Evolutionary conservation across 495 filamentous ascomycete species (phyloP).

Genomic region (Cercophora scortea): DNA sequence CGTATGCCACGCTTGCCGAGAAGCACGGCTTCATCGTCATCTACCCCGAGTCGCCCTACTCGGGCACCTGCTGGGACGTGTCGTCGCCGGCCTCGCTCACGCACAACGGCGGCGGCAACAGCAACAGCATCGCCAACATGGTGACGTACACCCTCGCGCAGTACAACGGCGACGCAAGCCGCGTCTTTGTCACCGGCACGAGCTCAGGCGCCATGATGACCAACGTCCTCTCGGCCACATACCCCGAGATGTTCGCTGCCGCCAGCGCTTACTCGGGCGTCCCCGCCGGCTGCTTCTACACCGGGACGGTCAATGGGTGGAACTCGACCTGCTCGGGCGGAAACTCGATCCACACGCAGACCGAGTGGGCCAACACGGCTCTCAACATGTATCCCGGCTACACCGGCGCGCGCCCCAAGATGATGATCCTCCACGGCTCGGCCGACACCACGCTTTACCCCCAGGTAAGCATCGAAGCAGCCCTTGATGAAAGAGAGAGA

Average conservation of each 20-base stretch:
- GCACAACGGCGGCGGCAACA: conserved; percentile 52
- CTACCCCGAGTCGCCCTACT: conserved; percentile 43
- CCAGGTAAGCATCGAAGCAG: no score
- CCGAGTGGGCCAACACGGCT: conserved; percentile 37
- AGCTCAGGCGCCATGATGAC: conserved; percentile 45
- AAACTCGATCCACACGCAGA: conserved; percentile 27
- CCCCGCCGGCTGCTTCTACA: conserved; percentile 51
- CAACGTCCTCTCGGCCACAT: conserved; percentile 51
- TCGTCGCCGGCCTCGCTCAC: conserved; percentile 44
- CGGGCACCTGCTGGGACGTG: conserved; percentile 54
- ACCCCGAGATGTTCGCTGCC: conserved; percentile 49
- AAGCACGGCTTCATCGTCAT: conserved; percentile 50
- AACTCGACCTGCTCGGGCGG: conserved; percentile 37
- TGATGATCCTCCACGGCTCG: conserved; percentile 49
- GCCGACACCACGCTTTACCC: conserved; percentile 39
- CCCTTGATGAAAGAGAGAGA: no score
- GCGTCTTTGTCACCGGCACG: conserved; percentile 45
- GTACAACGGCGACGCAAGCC: conserved; percentile 40
- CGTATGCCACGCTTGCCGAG: conserved; percentile 43
- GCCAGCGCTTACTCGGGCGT: conserved; percentile 52
- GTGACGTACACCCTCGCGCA: conserved; percentile 41
- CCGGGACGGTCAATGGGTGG: conserved; percentile 37
- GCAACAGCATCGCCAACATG: conserved; percentile 54
- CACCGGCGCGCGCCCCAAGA: conserved; percentile 43
- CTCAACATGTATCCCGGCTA: conserved; percentile 40